These are phyloP conservation scores for Herpetomonas tarakana DNA, from an alignment of 208 protist species.

Conservation along the genomic window DNA sequence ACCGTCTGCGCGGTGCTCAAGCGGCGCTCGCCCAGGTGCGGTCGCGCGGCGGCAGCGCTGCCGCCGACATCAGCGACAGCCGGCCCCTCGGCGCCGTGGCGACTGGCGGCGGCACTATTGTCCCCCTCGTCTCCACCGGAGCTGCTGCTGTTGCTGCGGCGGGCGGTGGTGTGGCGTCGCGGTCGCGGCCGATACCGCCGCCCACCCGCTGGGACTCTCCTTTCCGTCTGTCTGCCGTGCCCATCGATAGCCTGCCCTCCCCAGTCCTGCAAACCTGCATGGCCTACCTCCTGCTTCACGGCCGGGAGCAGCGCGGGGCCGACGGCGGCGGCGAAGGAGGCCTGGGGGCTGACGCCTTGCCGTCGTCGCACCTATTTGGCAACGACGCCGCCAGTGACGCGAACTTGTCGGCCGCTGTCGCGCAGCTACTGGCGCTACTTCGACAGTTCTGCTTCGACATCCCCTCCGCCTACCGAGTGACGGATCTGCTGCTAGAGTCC, in stretches of 20 bases:
- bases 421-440: background rate
- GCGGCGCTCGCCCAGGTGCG: background rate
- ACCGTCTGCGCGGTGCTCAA: background rate
- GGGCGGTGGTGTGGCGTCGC: too few species aligned
- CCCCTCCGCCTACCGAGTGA: background rate
- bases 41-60: background rate
- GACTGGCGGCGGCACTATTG: too few species aligned
- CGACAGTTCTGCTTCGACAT: background rate
- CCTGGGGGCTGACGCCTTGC: conserved; percentile 17
- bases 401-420: background rate
- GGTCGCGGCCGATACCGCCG: too few species aligned
- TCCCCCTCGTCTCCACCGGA: too few species aligned
- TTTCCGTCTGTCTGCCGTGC: background rate
- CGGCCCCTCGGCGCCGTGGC: too few species aligned
- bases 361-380: background rate
- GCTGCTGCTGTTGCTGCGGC: too few species aligned
- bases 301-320: background rate
- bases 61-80: background rate
- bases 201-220: background rate
- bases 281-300: background rate
- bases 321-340: conserved; percentile 16
- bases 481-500: background rate
- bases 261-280: background rate
- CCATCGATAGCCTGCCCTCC: background rate
- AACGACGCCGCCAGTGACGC: background rate